phyloP scores from a whole-genome alignment of 768 basidiomycete species.

The Tephrocybe sp. region DNA sequence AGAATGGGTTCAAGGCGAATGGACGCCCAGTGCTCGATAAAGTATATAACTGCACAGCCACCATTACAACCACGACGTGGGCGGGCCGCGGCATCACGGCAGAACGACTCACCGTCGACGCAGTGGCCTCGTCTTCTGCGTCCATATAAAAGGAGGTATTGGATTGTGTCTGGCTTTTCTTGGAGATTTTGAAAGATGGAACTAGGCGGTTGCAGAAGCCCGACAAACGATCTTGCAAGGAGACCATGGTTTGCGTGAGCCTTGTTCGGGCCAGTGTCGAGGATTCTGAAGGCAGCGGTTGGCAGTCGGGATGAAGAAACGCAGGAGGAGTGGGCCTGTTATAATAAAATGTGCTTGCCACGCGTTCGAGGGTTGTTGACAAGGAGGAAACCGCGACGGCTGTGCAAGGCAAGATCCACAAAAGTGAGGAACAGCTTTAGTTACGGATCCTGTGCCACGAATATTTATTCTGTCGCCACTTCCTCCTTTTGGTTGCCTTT shows the following conservation, averaged over 20 bases:
- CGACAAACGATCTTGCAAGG: slow-evolving; percentile 29
- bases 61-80: not conserved
- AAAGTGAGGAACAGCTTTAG: not conserved
- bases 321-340: not conserved
- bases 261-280: not conserved
- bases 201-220: too few relatives aligned
- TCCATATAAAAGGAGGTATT: too few relatives aligned
- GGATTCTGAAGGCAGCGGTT: not conserved
- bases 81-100: slow-evolving; percentile 4
- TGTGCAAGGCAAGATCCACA: not conserved
- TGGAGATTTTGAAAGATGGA: slow-evolving; percentile 14
- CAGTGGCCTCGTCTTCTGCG: not conserved
- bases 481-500: not conserved
- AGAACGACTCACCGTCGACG: slow-evolving; percentile 6
- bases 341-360: slow-evolving; percentile 1
- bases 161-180: too few relatives aligned
- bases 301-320: not conserved
- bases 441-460: not conserved
- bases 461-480: not conserved
- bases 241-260: slow-evolving; percentile 24
- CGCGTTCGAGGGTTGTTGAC: not conserved
- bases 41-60: slow-evolving; percentile 18
- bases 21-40: too few relatives aligned
- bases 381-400: not conserved
- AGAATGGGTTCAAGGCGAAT: not conserved